Evolutionary conservation across 768 basidiomycete species (phyloP), one percentile per base, ranked within the genome.

Genomic region (Arthromyces matolae): DNA sequence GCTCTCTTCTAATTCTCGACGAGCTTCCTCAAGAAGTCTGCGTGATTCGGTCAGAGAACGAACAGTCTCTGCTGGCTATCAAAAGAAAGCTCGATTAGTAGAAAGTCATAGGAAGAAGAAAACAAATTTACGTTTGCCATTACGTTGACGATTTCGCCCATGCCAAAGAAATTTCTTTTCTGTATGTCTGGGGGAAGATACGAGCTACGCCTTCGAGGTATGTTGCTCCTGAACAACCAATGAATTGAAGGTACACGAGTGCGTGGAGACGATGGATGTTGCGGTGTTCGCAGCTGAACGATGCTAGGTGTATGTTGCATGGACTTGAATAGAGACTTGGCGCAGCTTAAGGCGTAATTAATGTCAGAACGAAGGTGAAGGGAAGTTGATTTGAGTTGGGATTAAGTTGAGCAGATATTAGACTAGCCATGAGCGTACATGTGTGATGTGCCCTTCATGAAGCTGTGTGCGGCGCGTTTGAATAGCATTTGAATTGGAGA

Each of bases 31-130:
- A 1, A 92, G 71, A 42, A 88, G 73, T 42, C 76, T 78, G 52
- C 75, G 83, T 3, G 88, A 87, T 61, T 93, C 90, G 1, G 85
- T 83, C 31, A 93, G 75, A 7, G 84, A 88, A 22, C 87, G 81
- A 2, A 90, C 77, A 2, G 88, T 87, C 54, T 88, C 82, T 50
- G 81, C 81, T 2, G 89, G 89, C 88, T 91, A 35, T n/a, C n/a
- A n/a, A n/a, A n/a, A n/a, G n/a, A n/a, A n/a, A n/a, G n/a, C n/a
- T n/a, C n/a, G n/a, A n/a, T n/a, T 27, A 47, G 16, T 41, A 27
- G n/a, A 38, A 19, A 5, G 8, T 23, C 22, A 25, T 31, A 50
- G 42, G 40, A 35, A 39, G 37, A 33, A 42, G 41, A 44, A 18
- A 10, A 19, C 38, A n/a, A 1, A 22, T 29, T 32, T 31, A 88